A percentile compares a stretch with the other conserved stretches of the same genome.
phyloP scores from a whole-genome alignment of 2,329 filamentous ascomycete genomes.

The Cryphonectria naterciae region DNA sequence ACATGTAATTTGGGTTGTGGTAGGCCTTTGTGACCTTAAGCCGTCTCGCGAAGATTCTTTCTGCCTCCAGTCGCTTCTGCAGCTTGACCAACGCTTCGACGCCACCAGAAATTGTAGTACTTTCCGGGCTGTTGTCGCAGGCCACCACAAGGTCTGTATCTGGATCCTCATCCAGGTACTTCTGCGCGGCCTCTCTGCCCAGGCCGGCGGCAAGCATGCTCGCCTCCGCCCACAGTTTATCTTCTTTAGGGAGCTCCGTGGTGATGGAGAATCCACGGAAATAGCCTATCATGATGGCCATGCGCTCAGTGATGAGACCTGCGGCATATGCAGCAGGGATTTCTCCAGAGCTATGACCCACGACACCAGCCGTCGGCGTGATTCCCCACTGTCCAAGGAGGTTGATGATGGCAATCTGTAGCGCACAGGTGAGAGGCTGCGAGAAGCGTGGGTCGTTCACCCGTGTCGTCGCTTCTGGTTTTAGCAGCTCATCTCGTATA shows the following conservation, averaged over 20 bases:
- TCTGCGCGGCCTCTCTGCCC: not conserved
- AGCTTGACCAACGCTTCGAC: slow-evolving; percentile 27
- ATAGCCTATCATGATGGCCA: slow-evolving; percentile 17
- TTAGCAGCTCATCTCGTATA: slow-evolving; percentile 9
- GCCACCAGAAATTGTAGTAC: slow-evolving; percentile 40
- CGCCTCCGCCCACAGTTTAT: not conserved
- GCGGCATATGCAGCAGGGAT: slow-evolving; percentile 14
- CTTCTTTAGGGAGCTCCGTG: not conserved
- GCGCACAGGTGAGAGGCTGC: slow-evolving; percentile 40
- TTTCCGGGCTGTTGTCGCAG: slow-evolving; percentile 32
- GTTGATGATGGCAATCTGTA: slow-evolving; percentile 45
- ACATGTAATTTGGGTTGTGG: slow-evolving; percentile 39
- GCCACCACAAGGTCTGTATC: slow-evolving; percentile 24
- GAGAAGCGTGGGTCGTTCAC: slow-evolving; percentile 21
- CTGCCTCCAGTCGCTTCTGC: not conserved
- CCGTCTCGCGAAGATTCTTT: slow-evolving; percentile 36
- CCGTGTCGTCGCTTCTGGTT: slow-evolving; percentile 9
- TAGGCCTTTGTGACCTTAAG: slow-evolving; percentile 42
- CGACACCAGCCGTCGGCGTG: not conserved
- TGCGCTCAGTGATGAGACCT: not conserved
- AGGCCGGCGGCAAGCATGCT: not conserved
- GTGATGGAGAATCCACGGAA: slow-evolving; percentile 14
- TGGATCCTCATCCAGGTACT: not conserved
- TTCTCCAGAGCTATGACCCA: slow-evolving; percentile 30
- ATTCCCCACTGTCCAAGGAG: not conserved